These are phyloP conservation scores for Cladosporium austrohemisphaericum DNA, from an alignment of 2,329 filamentous ascomycete genomes.

Conservation along the genomic window DNA sequence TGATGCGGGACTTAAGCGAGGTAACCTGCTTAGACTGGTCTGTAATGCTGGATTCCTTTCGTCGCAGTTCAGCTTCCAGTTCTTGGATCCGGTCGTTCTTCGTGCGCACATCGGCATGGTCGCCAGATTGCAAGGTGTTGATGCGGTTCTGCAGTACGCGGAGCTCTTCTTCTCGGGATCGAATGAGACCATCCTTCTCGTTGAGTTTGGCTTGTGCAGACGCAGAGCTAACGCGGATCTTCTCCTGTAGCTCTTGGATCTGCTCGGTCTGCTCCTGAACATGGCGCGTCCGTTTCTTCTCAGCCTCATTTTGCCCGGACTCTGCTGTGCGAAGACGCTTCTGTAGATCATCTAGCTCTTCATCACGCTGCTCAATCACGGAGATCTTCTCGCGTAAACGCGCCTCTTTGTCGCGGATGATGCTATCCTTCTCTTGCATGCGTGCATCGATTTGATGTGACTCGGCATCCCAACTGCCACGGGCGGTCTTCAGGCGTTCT, in stretches of 20 bases:
- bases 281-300: constrained; percentile 51
- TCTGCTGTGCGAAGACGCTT: constrained; percentile 29
- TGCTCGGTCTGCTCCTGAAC: constrained; percentile 46
- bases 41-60: constrained; percentile 27
- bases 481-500: constrained; percentile 35
- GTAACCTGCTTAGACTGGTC: constrained; percentile 32
- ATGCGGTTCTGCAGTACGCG: constrained; percentile 32
- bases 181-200: constrained; percentile 39
- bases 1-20: constrained; percentile 31
- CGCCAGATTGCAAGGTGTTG: constrained; percentile 28
- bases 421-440: constrained; percentile 35
- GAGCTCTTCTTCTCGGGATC: constrained; percentile 41
- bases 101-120: constrained; percentile 29
- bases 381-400: constrained; percentile 73
- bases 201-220: constrained; percentile 41
- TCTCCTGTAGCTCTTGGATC: constrained; percentile 47
- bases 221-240: constrained; percentile 42
- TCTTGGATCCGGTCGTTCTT: constrained; percentile 34
- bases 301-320: constrained; percentile 25
- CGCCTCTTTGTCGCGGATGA: constrained; percentile 68
- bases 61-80: constrained; percentile 38
- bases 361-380: constrained; percentile 67
- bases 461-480: constrained; percentile 38
- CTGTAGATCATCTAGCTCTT: constrained; percentile 54
- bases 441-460: constrained; percentile 35